Conservation (phyloP, 2,329 filamentous ascomycete genomes). For the Onygena corvina region DNA sequence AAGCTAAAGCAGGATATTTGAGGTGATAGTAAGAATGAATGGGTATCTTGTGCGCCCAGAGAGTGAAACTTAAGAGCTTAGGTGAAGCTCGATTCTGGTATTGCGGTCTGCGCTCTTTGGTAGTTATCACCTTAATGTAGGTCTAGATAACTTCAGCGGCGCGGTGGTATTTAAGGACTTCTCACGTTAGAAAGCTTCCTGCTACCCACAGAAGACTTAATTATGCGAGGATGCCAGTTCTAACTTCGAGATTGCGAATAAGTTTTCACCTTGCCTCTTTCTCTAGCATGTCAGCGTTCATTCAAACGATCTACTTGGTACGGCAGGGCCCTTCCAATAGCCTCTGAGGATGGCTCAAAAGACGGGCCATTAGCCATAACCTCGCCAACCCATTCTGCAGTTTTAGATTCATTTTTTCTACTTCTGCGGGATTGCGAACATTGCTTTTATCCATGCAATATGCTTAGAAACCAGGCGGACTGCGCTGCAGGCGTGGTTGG, state of each 20-base stretch:
- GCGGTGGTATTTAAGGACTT: not conserved
- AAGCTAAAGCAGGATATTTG: not conserved
- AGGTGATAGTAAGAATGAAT: not conserved
- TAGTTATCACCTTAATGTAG: not conserved
- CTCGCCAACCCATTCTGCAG: not conserved
- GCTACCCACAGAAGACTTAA: not conserved
- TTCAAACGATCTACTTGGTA: slow-evolving; percentile 4
- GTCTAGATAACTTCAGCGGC: not conserved
- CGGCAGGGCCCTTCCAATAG: not conserved
- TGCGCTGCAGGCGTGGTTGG: not conserved
- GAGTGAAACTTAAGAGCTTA: not conserved
- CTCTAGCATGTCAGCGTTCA: not conserved
- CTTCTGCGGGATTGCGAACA: not conserved
- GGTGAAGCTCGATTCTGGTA: not conserved
- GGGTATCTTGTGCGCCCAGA: not conserved
- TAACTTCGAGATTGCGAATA: not conserved
- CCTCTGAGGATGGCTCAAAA: not conserved
- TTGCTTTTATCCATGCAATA: slow-evolving; percentile 5
- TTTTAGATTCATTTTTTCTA: slow-evolving; percentile 2
- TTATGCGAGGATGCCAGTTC: not conserved
- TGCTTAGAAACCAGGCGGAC: not conserved
- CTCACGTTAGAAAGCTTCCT: not conserved
- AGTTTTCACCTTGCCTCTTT: not conserved
- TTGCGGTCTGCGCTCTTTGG: no score
- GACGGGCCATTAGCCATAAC: not conserved